A percentile compares a stretch with the other conserved stretches of the same genome.
These are phyloP conservation scores for Nakazawaea wyomingensis DNA, from an alignment of 805 yeast genomes.

Conservation along the genomic window DNA sequence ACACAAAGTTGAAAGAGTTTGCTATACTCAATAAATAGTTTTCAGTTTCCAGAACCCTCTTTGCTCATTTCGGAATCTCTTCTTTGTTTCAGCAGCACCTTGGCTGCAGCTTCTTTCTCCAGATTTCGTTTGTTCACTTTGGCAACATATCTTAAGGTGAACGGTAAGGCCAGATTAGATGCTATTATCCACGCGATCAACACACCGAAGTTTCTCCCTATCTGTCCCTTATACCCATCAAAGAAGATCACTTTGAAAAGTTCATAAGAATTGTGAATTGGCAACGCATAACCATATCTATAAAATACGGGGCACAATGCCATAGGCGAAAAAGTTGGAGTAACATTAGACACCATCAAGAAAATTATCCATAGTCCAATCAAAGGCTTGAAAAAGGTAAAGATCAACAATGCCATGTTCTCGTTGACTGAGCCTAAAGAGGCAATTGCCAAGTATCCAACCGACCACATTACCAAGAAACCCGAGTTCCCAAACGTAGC, in stretches of 20 bases:
- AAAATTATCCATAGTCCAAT: constrained; percentile 67
- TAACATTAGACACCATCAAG: constrained; percentile 63
- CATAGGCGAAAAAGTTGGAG: constrained; percentile 65
- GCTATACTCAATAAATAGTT: no score
- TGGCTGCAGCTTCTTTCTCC: not conserved
- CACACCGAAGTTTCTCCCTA: constrained; percentile 59
- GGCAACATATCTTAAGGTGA: constrained; percentile 16
- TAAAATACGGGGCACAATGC: constrained; percentile 51
- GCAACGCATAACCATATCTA: constrained; percentile 64
- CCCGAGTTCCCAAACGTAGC: constrained; percentile 61
- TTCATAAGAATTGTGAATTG: constrained; percentile 62
- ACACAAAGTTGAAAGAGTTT: no score
- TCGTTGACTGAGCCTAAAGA: constrained; percentile 77
- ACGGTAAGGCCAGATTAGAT: constrained; percentile 37
- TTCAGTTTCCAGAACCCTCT: no score
- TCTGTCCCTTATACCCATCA: constrained; percentile 46
- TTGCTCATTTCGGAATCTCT: not conserved
- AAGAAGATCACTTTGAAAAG: constrained; percentile 55
- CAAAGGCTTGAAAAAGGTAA: constrained; percentile 54
- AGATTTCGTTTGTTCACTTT: constrained; percentile 5
- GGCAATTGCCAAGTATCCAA: constrained; percentile 59
- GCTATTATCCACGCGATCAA: constrained; percentile 56
- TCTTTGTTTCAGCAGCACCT: not conserved
- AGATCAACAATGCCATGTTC: constrained; percentile 46
- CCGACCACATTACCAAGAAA: constrained; percentile 69